Conservation (phyloP, 2,329 filamentous ascomycete species). For the Clonostachys rosea region DNA sequence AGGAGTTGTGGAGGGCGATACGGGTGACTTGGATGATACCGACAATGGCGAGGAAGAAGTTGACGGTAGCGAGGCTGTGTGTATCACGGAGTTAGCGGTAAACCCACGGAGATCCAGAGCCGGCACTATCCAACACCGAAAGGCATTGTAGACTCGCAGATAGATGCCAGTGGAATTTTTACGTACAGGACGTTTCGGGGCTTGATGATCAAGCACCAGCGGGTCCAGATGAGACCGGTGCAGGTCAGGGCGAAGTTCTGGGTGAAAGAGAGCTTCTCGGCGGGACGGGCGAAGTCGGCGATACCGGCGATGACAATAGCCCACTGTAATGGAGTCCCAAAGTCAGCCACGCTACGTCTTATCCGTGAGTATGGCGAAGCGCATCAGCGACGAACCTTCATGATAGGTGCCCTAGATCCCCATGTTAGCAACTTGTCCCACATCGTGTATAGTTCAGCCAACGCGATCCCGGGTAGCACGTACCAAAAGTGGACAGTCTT, state of each 20-base stretch:
- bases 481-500: constrained; percentile 99
- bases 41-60: constrained; percentile 94
- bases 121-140: background rate
- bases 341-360: background rate
- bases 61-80: constrained; percentile 79
- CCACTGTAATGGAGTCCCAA: constrained; percentile 55
- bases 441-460: background rate
- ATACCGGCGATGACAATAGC: constrained; percentile 86
- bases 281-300: constrained; percentile 86
- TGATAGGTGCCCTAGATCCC: constrained; percentile 74
- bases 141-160: background rate
- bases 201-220: constrained; percentile 97
- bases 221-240: constrained; percentile 95
- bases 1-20: constrained; percentile 64
- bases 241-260: constrained; percentile 88
- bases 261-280: constrained; percentile 86
- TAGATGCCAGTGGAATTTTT: background rate
- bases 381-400: constrained; percentile 52
- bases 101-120: too few species aligned
- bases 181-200: constrained; percentile 84
- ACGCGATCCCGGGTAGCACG: constrained; percentile 13
- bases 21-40: constrained; percentile 78
- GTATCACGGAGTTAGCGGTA: too few species aligned
- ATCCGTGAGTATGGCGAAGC: background rate
- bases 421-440: constrained; percentile 10